Percentiles rank a stretch among this genome's conserved stretches.
Evolutionary conservation across 192 early-diverging fungal species (phyloP).

Genomic region (Coemansia sp.): DNA sequence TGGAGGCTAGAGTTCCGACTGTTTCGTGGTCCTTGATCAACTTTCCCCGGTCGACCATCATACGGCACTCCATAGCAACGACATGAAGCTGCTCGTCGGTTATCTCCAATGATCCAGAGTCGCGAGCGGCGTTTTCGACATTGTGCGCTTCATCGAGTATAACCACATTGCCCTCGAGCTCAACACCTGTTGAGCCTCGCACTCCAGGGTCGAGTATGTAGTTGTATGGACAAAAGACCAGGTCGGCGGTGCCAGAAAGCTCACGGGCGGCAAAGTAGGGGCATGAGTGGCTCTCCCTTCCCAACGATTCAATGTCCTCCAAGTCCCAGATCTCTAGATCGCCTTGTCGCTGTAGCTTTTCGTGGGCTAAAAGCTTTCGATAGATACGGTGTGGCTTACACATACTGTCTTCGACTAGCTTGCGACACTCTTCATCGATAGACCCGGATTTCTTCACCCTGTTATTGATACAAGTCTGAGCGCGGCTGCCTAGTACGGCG

Average conservation of each 20-base stretch:
- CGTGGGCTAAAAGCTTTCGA: slow-evolving; percentile 1
- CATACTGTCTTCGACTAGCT: slow-evolving; percentile 33
- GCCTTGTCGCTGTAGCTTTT: slow-evolving; percentile 17
- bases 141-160: slow-evolving; percentile 72
- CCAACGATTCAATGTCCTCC: slow-evolving; percentile 60
- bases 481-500: slow-evolving; percentile 58
- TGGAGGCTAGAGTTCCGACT: slow-evolving; percentile 17
- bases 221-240: slow-evolving; percentile 72
- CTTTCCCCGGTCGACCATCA: slow-evolving; percentile 20
- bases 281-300: slow-evolving; percentile 46
- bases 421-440: slow-evolving; percentile 43
- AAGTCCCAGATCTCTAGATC: slow-evolving; percentile 62
- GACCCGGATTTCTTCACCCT: slow-evolving; percentile 29
- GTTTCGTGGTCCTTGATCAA: slow-evolving; percentile 23
- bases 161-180: slow-evolving; percentile 54
- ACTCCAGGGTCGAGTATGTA: slow-evolving; percentile 67
- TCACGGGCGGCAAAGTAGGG: slow-evolving; percentile 63
- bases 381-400: slow-evolving; percentile 20
- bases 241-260: slow-evolving; percentile 52
- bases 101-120: slow-evolving; percentile 59
- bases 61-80: slow-evolving; percentile 38
- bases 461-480: slow-evolving; percentile 59
- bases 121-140: slow-evolving; percentile 63
- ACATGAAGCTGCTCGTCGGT: slow-evolving; percentile 42
- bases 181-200: slow-evolving; percentile 56